A percentile compares a stretch with the other conserved stretches of the same genome.
Conservation (phyloP, 495 filamentous ascomycete genomes). For the Melanomma pulvis-pyrius region DNA sequence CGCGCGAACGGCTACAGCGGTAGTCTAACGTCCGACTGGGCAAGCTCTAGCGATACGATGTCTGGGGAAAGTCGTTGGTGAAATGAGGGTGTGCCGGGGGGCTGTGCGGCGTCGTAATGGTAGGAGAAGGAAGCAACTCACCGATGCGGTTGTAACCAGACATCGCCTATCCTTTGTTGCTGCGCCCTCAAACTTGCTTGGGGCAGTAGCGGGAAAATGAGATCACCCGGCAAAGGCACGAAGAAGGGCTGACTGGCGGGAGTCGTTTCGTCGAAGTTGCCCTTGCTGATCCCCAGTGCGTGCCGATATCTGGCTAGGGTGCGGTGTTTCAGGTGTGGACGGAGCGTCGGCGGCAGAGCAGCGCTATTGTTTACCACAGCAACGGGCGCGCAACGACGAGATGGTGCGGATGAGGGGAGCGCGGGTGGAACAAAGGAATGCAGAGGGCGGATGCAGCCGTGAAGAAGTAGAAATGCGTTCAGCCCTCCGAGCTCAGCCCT, state of each 20-base stretch:
- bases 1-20: not conserved
- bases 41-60: not conserved
- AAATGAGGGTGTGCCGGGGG: conserved; percentile 6
- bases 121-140: conserved; percentile 15
- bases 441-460: not conserved
- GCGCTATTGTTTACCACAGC: conserved; percentile 23
- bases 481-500: not conserved
- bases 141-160: conserved; percentile 35
- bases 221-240: conserved; percentile 12
- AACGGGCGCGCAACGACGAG: conserved; percentile 21
- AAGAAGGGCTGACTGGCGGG: conserved; percentile 16
- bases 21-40: conserved; percentile 10
- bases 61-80: conserved; percentile 15
- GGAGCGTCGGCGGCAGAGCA: conserved; percentile 5
- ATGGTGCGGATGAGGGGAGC: not conserved
- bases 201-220: conserved; percentile 10
- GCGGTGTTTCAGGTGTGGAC: conserved; percentile 26
- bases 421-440: not conserved
- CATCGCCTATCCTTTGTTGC: conserved; percentile 22
- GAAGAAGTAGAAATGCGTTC: not conserved
- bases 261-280: not conserved
- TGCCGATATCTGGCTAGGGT: conserved; percentile 24
- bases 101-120: conserved; percentile 23
- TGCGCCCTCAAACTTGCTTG: conserved; percentile 11
- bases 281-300: conserved; percentile 12